phyloP scores from a whole-genome alignment of 1,284 basidiomycete genomes.

The Moesziomyces globuligerus region DNA sequence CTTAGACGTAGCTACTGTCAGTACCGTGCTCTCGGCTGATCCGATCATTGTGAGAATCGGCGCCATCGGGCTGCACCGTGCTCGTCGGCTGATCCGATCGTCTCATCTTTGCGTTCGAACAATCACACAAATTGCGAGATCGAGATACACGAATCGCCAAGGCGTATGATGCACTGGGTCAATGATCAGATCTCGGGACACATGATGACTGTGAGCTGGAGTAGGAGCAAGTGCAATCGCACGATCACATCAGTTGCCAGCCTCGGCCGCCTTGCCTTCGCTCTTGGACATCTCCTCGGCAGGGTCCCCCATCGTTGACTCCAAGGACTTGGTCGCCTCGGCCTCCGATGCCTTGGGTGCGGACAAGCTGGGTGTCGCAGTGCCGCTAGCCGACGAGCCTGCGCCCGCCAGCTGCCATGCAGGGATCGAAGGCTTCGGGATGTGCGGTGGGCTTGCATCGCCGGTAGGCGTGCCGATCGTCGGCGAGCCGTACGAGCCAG shows the following conservation, averaged over 20 bases:
- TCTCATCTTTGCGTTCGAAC: no score
- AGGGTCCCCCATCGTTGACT: constrained; percentile 27
- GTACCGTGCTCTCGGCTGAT: no score
- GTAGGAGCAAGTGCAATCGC: neutral
- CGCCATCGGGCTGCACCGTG: no score
- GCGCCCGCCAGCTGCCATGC: constrained; percentile 64
- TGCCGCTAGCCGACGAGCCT: constrained; percentile 9
- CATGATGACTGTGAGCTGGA: no score
- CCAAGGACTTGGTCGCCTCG: constrained; percentile 20
- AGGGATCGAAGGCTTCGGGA: constrained; percentile 59
- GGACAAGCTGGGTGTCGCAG: constrained; percentile 5
- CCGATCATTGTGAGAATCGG: no score
- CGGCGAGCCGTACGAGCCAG: constrained; percentile 36
- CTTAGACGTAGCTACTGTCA: no score
- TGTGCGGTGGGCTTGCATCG: constrained; percentile 47
- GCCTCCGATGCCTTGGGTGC: constrained; percentile 11
- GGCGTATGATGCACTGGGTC: no score
- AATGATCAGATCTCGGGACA: no score
- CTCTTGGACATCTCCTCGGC: constrained; percentile 47
- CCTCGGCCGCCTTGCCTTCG: constrained; percentile 28
- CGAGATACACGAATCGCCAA: no score
- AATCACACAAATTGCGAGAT: no score
- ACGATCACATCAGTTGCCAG: constrained; percentile 8
- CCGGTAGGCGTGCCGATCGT: constrained; percentile 42
- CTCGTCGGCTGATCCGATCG: no score